These are phyloP conservation scores for Plasmodium vivax DNA, from an alignment of 169 alveolate genomes.

Conservation along the genomic window DNA sequence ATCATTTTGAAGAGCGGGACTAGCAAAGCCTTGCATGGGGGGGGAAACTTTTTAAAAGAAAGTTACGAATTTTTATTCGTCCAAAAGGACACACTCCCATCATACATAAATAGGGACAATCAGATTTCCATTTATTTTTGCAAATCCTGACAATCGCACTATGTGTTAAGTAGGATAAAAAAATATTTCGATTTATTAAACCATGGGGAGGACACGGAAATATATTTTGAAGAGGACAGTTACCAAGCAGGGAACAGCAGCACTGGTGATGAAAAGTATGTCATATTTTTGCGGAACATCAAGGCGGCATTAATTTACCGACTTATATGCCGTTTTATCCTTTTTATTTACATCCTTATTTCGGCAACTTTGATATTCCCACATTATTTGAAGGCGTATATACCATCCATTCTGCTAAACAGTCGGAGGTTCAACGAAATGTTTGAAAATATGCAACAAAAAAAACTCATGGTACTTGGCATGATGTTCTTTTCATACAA, in stretches of 20 bases:
- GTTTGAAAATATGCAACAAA: slow-evolving; percentile 49
- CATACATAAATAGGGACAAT: slow-evolving; percentile 44
- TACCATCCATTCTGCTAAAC: slow-evolving; percentile 22
- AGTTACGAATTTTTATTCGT: slow-evolving; percentile 40
- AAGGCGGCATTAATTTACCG: slow-evolving; percentile 28
- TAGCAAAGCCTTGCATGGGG: neutral
- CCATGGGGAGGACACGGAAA: slow-evolving; percentile 42
- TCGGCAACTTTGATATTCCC: slow-evolving; percentile 21
- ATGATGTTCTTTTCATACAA: slow-evolving; percentile 39
- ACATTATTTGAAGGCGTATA: slow-evolving; percentile 4
- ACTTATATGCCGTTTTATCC: slow-evolving; percentile 8
- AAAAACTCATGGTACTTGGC: slow-evolving; percentile 9
- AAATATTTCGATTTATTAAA: slow-evolving; percentile 42
- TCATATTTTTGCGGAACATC: slow-evolving; percentile 28
- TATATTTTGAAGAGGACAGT: slow-evolving; percentile 25
- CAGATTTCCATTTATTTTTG: slow-evolving; percentile 62
- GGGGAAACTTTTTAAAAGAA: slow-evolving; percentile 28
- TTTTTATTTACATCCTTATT: slow-evolving; percentile 21
- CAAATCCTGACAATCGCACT: slow-evolving; percentile 62
- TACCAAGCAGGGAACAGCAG: neutral
- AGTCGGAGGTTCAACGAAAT: slow-evolving; percentile 8
- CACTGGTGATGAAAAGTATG: slow-evolving; percentile 7
- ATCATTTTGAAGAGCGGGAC: slow-evolving; percentile 30
- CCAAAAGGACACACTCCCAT: slow-evolving; percentile 39
- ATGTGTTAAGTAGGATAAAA: slow-evolving; percentile 44